phyloP scores from a whole-genome alignment of 495 filamentous ascomycete genomes.

The Friedmanniomyces simplex region DNA sequence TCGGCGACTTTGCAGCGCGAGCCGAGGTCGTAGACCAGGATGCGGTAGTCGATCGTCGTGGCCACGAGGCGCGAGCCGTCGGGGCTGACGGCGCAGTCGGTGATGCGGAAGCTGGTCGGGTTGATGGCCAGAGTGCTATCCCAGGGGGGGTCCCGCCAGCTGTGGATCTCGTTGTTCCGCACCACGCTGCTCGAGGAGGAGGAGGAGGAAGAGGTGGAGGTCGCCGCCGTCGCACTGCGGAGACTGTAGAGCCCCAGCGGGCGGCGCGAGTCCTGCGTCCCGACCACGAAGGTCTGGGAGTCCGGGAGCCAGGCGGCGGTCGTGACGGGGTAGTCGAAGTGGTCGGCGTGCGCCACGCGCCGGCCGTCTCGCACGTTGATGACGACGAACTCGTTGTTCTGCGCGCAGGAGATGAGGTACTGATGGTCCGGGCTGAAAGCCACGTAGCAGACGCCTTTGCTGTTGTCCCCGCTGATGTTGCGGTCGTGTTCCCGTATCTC shows the following conservation, averaged over 20 bases:
- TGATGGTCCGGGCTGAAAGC: conserved; percentile 88
- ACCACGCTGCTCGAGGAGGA: conserved; percentile 2
- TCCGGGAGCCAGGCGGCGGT: conserved; percentile 78
- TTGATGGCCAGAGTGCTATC: background rate
- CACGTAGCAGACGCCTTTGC: conserved; percentile 53
- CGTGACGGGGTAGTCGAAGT: conserved; percentile 71
- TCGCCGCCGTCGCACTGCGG: conserved; percentile 31
- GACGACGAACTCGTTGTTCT: conserved; percentile 41
- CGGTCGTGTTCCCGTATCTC: conserved; percentile 44
- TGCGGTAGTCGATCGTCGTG: conserved; percentile 54
- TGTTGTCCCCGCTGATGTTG: background rate
- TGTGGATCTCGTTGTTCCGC: conserved; percentile 15
- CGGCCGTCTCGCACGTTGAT: conserved; percentile 36
- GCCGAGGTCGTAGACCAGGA: conserved; percentile 74
- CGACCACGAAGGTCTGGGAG: conserved; percentile 67
- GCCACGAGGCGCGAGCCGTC: conserved; percentile 71
- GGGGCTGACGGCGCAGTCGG: conserved; percentile 70
- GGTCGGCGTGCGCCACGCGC: conserved; percentile 51
- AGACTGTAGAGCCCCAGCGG: conserved; percentile 34
- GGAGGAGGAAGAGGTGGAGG: background rate
- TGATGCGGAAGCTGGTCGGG: conserved; percentile 56
- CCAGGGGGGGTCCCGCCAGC: conserved; percentile 19
- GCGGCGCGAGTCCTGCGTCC: conserved; percentile 25
- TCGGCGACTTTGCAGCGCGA: conserved; percentile 66
- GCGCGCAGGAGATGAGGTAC: conserved; percentile 70